These are phyloP conservation scores for Tephrocybe sp. DNA, from an alignment of 768 basidiomycete species.

Conservation along the genomic window DNA sequence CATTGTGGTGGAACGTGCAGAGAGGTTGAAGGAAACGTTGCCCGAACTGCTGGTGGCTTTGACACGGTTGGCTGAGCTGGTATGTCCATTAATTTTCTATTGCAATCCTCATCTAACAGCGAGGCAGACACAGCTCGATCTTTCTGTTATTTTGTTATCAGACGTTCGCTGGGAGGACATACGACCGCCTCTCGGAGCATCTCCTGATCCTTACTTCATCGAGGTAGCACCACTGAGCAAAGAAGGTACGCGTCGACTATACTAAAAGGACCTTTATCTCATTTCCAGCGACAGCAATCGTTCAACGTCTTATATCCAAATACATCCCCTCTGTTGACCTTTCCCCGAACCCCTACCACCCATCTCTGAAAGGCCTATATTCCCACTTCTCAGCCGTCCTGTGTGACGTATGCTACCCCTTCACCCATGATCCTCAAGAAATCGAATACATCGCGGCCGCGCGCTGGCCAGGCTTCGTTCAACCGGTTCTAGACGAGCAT, in stretches of 20 bases:
- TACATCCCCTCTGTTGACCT: slow-evolving; percentile 26
- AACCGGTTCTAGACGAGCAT: slow-evolving; percentile 61
- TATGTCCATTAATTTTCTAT: slow-evolving; percentile 29
- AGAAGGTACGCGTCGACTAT: slow-evolving; percentile 44
- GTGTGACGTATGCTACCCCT: slow-evolving; percentile 60
- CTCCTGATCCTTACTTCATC: slow-evolving; percentile 72
- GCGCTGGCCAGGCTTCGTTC: slow-evolving; percentile 78
- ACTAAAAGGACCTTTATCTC: neutral
- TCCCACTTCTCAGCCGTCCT: slow-evolving; percentile 60
- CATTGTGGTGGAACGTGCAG: slow-evolving; percentile 66
- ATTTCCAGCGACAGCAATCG: slow-evolving; percentile 24
- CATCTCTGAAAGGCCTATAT: slow-evolving; percentile 57
- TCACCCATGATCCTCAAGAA: slow-evolving; percentile 67
- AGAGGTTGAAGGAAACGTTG: slow-evolving; percentile 59
- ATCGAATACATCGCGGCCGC: slow-evolving; percentile 76
- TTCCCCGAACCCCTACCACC: slow-evolving; percentile 43
- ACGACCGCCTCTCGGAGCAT: slow-evolving; percentile 65
- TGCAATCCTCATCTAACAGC: neutral
- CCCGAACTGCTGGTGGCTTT: slow-evolving; percentile 71
- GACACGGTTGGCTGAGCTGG: slow-evolving; percentile 70
- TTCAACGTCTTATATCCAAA: slow-evolving; percentile 36
- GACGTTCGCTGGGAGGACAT: slow-evolving; percentile 71
- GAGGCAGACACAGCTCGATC: slow-evolving; percentile 53
- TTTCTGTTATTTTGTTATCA: slow-evolving; percentile 65
- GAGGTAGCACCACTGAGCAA: slow-evolving; percentile 54